Evolutionary conservation across 1,139 yeast genomes (phyloP).

Genomic region (Candida sanyaensis): DNA sequence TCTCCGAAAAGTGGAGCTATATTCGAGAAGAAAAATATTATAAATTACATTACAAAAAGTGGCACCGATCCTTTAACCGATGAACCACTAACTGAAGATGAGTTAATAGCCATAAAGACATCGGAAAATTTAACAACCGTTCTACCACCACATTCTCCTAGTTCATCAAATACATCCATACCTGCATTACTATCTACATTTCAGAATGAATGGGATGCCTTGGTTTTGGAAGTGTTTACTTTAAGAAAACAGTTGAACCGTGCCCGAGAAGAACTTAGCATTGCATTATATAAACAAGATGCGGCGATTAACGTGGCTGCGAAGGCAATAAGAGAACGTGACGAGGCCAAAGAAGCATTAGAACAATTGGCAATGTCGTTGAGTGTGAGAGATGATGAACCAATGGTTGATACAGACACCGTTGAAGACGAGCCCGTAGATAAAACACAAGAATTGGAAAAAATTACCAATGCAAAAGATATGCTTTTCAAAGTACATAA

Average conservation of each 20-base stretch:
- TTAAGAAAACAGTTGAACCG: conserved; percentile 69
- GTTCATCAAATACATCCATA: conserved; percentile 62
- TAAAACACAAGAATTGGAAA: conserved; percentile 15
- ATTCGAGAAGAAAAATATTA: conserved; percentile 66
- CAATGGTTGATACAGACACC: conserved; percentile 6
- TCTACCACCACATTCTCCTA: conserved; percentile 47
- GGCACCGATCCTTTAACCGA: conserved; percentile 78
- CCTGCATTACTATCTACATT: conserved; percentile 75
- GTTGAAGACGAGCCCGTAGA: conserved; percentile 2
- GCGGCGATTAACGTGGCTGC: conserved; percentile 91
- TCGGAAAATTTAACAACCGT: conserved; percentile 17
- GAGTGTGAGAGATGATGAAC: conserved; percentile 6
- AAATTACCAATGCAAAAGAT: conserved; percentile 35
- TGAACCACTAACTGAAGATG: conserved; percentile 58
- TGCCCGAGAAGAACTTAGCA: conserved; percentile 71
- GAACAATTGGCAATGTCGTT: conserved; percentile 41
- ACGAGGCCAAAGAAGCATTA: conserved; percentile 65
- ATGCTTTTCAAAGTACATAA: conserved; percentile 46
- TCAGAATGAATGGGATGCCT: conserved; percentile 90
- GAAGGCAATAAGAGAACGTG: conserved; percentile 68
- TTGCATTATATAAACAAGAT: conserved; percentile 81
- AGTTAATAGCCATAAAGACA: conserved; percentile 51
- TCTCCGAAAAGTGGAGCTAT: conserved; percentile 73
- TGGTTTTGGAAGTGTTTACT: conserved; percentile 78
- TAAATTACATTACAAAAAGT: conserved; percentile 61